Evolutionary conservation across 495 filamentous ascomycete genomes (phyloP), one percentile per base, ranked within the genome.

Genomic region (Trichoderma virens): DNA sequence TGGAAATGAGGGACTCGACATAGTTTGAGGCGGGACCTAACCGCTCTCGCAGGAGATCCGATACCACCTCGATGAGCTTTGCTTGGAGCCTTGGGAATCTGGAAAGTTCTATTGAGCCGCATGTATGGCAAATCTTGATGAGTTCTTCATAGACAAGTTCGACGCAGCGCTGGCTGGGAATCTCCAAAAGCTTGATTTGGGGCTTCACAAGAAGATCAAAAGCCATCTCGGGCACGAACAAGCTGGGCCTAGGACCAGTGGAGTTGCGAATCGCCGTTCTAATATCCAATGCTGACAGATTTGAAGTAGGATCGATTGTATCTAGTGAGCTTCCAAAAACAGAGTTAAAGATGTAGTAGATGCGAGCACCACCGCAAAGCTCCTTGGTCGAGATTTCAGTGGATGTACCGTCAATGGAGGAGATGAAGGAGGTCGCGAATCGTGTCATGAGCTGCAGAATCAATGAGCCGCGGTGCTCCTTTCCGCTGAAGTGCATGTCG

Each of bases 311-410:
- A 69, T 98, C 93, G 66, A 99, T 96, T 7, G 91, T 89, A 74
- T 98, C 95, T 28, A 99, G 78, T 11, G 93, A 96, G 75, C 95
- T 97, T 59, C 94, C 95, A 75, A 98, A 99, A 16, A 99, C 95
- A 43, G 93, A 97, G 75, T 99, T 99, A 81, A 99, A 99, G 62
- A 99, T 98, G 75, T 99, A 99, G 76, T 99, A 99, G 66, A 99
- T 97, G 28, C 94, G 85, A 20, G 94, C 94, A 65, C 94, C 94
- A 68, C 94, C 94, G 70, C 94, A 97, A 4, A 99, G 87, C 71
- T 99, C 94, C 74, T 98, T 98, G 7, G 94, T 99, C 8, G 95
- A 97, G 65, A 99, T 98, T 70, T 99, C 95, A 27, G 93, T 95
- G 0, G 92, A 97, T 20, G 94, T 98, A 73, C 94, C 94, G 71